A percentile compares a stretch with the other conserved stretches of the same genome.
Evolutionary conservation across 257 asterid genomes (phyloP).

Genomic region (Solanum medicagineum): DNA sequence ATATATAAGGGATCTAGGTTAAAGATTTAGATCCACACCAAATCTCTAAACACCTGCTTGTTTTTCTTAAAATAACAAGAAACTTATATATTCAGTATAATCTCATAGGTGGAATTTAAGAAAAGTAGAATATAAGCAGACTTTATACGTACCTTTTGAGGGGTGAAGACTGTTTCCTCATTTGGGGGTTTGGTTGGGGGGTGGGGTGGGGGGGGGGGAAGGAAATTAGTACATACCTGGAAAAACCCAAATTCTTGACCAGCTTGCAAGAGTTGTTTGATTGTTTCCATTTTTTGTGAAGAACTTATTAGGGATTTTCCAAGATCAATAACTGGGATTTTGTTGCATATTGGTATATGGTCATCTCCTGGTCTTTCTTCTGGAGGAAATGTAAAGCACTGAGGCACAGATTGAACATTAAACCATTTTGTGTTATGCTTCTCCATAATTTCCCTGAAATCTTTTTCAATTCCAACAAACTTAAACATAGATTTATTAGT

Average conservation of each 20-base stretch:
- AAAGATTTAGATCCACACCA: background rate
- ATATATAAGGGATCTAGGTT: background rate
- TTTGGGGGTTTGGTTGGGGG: no score
- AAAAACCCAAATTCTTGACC: slow-evolving; percentile 25
- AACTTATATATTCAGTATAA: no score
- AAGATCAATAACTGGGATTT: slow-evolving; percentile 38
- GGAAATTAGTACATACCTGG: slow-evolving; percentile 17
- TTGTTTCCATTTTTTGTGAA: background rate
- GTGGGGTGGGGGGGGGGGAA: no score
- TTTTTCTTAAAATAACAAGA: background rate
- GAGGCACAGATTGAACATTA: slow-evolving; percentile 38
- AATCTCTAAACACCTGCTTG: background rate
- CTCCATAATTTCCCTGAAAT: slow-evolving; percentile 2
- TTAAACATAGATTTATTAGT: background rate
- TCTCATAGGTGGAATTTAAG: no score
- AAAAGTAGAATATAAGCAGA: no score
- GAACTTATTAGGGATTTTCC: background rate
- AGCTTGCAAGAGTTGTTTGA: slow-evolving; percentile 14
- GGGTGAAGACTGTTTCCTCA: background rate
- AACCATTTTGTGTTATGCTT: slow-evolving; percentile 25
- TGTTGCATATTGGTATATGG: slow-evolving; percentile 17
- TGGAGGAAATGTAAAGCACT: slow-evolving; percentile 19
- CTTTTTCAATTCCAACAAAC: background rate
- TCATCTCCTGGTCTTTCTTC: slow-evolving; percentile 37
- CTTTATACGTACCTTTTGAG: background rate